Evolutionary conservation across 306 rosid species (phyloP).

Genomic region (Chamaecrista fasciculata): DNA sequence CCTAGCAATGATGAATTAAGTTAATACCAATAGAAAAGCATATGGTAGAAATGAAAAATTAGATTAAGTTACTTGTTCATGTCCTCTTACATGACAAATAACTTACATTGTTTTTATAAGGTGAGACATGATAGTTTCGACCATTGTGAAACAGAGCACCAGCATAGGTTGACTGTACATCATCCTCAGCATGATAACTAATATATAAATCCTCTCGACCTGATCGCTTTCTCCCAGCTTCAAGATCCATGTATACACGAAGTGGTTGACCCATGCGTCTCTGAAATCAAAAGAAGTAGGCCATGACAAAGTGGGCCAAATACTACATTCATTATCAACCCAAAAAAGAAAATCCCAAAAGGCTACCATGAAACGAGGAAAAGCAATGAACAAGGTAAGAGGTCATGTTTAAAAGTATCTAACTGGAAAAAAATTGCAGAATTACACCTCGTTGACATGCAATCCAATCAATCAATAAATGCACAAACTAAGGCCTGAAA

Average conservation of each 20-base stretch:
- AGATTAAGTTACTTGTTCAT: neutral
- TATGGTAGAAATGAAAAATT: constrained; percentile 46
- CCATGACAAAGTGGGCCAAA: constrained; percentile 7
- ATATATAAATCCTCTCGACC: constrained; percentile 59
- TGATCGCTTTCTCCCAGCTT: constrained; percentile 64
- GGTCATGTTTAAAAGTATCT: neutral
- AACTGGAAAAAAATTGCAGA: neutral
- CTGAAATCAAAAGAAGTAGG: constrained; percentile 31
- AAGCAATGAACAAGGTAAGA: neutral
- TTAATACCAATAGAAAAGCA: constrained; percentile 70
- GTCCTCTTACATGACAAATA: neutral
- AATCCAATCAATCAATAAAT: neutral
- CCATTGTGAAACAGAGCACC: constrained; percentile 70
- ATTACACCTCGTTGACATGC: neutral
- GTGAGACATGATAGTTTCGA: constrained; percentile 59
- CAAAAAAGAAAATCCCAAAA: neutral
- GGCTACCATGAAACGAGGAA: neutral
- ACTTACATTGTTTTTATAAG: constrained; percentile 51
- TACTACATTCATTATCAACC: neutral
- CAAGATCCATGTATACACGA: constrained; percentile 72
- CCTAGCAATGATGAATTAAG: constrained; percentile 44
- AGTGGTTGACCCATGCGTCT: constrained; percentile 61
- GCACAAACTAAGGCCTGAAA: neutral
- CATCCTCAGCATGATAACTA: constrained; percentile 65
- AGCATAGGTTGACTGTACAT: constrained; percentile 69